A percentile compares a stretch with the other conserved stretches of the same genome.
These are phyloP conservation scores for Intubia oerlemansii DNA, from an alignment of 2,329 filamentous ascomycete genomes.

Conservation along the genomic window DNA sequence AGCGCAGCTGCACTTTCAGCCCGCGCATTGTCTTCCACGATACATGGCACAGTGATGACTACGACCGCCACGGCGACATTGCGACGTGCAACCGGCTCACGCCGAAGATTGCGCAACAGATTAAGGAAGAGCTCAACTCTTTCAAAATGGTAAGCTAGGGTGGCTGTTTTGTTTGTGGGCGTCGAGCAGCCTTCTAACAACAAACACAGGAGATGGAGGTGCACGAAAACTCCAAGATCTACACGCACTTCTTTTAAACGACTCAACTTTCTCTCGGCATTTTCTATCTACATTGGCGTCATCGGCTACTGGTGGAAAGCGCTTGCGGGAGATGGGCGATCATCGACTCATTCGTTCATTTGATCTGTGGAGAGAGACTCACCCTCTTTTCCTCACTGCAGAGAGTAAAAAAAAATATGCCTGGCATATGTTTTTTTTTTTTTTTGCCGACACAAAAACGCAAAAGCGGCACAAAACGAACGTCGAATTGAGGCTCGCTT, in stretches of 20 bases:
- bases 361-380: too few relatives aligned
- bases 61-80: slow-evolving; percentile 87
- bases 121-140: slow-evolving; percentile 96
- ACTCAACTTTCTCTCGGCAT: too few relatives aligned
- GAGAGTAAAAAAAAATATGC: too few relatives aligned
- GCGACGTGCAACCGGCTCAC: slow-evolving; percentile 96
- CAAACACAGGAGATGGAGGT: slow-evolving; percentile 85
- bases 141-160: slow-evolving; percentile 98
- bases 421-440: too few relatives aligned
- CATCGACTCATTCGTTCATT: too few relatives aligned
- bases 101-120: slow-evolving; percentile 92
- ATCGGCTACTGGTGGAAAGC: too few relatives aligned
- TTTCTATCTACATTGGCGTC: too few relatives aligned
- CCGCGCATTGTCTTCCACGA: slow-evolving; percentile 89
- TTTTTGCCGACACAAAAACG: too few relatives aligned
- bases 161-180: slow-evolving; percentile 4
- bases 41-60: slow-evolving; percentile 88
- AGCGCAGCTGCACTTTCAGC: slow-evolving; percentile 57
- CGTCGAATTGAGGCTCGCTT: too few relatives aligned
- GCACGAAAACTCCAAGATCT: slow-evolving; percentile 95
- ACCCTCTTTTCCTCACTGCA: too few relatives aligned
- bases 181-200: background rate
- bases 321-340: too few relatives aligned
- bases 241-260: slow-evolving; percentile 95
- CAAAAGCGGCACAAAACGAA: too few relatives aligned